phyloP scores from a whole-genome alignment of 306 rosid genomes.

The Rosa chinensis region DNA sequence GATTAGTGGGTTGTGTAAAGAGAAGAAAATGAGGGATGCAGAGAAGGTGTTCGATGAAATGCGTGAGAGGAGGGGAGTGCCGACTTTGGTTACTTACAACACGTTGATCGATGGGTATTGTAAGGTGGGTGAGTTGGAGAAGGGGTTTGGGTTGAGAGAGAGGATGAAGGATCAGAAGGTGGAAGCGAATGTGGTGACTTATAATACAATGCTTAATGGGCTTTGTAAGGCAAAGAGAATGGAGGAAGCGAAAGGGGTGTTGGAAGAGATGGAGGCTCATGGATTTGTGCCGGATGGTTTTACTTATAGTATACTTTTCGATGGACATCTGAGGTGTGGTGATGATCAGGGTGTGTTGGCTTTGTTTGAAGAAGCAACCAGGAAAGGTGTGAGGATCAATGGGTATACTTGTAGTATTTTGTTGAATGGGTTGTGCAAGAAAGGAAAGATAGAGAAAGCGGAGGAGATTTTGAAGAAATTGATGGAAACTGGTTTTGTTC shows the following conservation, averaged over 20 bases:
- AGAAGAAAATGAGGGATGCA: slow-evolving; percentile 51
- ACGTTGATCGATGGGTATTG: slow-evolving; percentile 67
- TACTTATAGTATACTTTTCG: slow-evolving; percentile 46
- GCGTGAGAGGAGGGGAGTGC: slow-evolving; percentile 33
- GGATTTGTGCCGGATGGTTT: slow-evolving; percentile 55
- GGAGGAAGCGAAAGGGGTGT: slow-evolving; percentile 47
- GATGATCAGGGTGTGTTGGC: slow-evolving; percentile 36
- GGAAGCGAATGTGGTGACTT: slow-evolving; percentile 53
- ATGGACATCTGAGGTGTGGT: slow-evolving; percentile 37
- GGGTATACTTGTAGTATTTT: slow-evolving; percentile 47
- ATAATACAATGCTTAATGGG: slow-evolving; percentile 63
- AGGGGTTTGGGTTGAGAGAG: slow-evolving; percentile 57
- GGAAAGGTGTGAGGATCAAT: slow-evolving; percentile 37
- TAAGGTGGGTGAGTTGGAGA: slow-evolving; percentile 60
- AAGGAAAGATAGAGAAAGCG: slow-evolving; percentile 58
- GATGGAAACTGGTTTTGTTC: slow-evolving; percentile 44
- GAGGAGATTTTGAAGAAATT: slow-evolving; percentile 56
- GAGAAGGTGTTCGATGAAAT: slow-evolving; percentile 72
- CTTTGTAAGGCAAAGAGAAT: slow-evolving; percentile 54
- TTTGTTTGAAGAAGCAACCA: slow-evolving; percentile 33
- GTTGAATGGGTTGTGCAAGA: slow-evolving; percentile 66
- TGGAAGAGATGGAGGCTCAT: slow-evolving; percentile 59
- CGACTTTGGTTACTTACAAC: slow-evolving; percentile 60
- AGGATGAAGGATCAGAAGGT: slow-evolving; percentile 57
- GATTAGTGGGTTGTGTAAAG: slow-evolving; percentile 52